Percentiles rank a stretch among this genome's conserved stretches.
These are phyloP conservation scores for Lactifluus volemus DNA, from an alignment of 768 basidiomycete species.

Conservation along the genomic window DNA sequence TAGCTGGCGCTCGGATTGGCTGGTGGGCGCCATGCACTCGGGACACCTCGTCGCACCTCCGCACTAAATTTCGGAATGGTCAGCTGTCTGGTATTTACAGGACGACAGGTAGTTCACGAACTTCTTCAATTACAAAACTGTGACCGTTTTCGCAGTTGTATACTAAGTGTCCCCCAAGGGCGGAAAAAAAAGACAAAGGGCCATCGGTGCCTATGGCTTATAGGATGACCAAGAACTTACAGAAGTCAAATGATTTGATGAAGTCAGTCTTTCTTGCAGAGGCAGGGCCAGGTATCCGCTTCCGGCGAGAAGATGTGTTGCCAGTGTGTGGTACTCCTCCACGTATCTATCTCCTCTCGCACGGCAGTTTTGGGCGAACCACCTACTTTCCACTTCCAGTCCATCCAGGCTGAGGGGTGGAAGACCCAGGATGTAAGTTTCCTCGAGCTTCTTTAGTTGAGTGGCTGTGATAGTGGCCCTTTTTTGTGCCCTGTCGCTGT, in stretches of 20 bases:
- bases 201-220: neutral
- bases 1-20: conserved; percentile 37
- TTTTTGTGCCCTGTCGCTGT: neutral
- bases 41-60: conserved; percentile 51
- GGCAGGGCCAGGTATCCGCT: conserved; percentile 20
- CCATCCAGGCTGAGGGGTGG: conserved; percentile 12
- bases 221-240: conserved; percentile 9
- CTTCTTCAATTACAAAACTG: conserved; percentile 49
- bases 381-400: conserved; percentile 18
- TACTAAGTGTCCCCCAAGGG: conserved; percentile 23
- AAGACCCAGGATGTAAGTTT: conserved; percentile 21
- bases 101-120: conserved; percentile 21
- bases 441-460: neutral
- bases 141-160: conserved; percentile 44
- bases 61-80: conserved; percentile 30
- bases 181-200: neutral
- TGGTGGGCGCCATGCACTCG: conserved; percentile 47
- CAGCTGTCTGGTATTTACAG: neutral
- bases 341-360: conserved; percentile 18
- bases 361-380: conserved; percentile 23
- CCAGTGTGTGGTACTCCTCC: conserved; percentile 18
- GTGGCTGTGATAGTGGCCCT: neutral
- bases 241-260: conserved; percentile 21
- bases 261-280: conserved; percentile 21
- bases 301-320: conserved; percentile 13